Evolutionary conservation across 129 eudicot genomes (phyloP).

Genomic region (Centella asiatica): DNA sequence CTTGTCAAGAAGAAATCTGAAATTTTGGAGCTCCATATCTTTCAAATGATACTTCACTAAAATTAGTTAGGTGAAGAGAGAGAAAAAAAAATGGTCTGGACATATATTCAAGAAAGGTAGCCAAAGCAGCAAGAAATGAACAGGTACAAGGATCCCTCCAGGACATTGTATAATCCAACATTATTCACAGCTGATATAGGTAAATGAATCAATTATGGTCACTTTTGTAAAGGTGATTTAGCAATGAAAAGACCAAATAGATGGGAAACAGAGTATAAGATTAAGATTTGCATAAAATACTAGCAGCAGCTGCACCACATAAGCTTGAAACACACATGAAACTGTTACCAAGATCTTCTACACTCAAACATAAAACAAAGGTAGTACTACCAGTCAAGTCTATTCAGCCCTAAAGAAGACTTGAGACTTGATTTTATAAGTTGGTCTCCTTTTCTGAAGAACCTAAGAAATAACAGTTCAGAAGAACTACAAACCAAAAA

Average conservation of each 20-base stretch:
- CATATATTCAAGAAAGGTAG: not conserved
- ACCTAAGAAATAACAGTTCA: conserved; percentile 12
- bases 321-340: conserved; percentile 17
- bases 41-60: too few species aligned
- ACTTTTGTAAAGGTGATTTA: not conserved
- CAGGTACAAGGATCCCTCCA: not conserved
- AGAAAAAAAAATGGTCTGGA: too few species aligned
- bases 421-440: not conserved
- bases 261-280: not conserved
- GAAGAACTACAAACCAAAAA: conserved; percentile 18
- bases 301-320: conserved; percentile 15
- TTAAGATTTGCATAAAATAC: not conserved
- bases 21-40: too few species aligned
- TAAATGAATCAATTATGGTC: not conserved
- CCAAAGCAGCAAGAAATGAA: not conserved
- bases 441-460: not conserved
- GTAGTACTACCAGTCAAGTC: conserved; percentile 3
- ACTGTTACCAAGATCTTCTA: conserved; percentile 15
- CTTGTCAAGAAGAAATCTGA: too few species aligned
- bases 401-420: conserved; percentile 6
- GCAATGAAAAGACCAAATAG: not conserved
- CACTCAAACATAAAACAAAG: conserved; percentile 1
- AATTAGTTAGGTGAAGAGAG: not conserved
- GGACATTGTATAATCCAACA: not conserved
- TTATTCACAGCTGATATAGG: not conserved